Percentiles rank a stretch among this genome's conserved stretches.
phyloP scores from a whole-genome alignment of 768 basidiomycete species.

The Phlebiopsis gigantea region DNA sequence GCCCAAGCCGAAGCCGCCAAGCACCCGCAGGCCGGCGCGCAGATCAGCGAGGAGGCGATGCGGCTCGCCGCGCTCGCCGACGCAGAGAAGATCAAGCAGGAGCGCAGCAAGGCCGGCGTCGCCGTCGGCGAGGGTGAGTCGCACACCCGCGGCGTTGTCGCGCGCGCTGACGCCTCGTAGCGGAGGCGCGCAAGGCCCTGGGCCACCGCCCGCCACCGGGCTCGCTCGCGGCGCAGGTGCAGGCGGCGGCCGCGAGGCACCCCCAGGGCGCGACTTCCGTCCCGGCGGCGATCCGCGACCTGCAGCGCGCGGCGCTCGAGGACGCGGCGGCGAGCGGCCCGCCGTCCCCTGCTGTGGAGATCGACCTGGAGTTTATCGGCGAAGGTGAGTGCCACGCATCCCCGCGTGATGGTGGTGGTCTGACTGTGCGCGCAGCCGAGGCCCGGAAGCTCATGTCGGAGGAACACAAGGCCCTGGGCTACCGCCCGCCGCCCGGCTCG shows the following conservation, averaged over 20 bases:
- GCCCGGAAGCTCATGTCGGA: slow-evolving; percentile 31
- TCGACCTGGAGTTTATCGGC: slow-evolving; percentile 17
- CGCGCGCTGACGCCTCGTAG: slow-evolving; percentile 23
- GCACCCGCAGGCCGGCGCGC: slow-evolving; percentile 9
- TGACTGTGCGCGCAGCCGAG: slow-evolving; percentile 15
- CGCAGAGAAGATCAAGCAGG: slow-evolving; percentile 17
- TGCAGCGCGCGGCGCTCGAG: slow-evolving; percentile 16
- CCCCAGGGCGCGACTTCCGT: slow-evolving; percentile 12
- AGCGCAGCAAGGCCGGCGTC: slow-evolving; percentile 6
- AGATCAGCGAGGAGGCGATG: slow-evolving; percentile 10
- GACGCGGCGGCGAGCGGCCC: slow-evolving; percentile 15
- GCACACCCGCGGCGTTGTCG: not conserved
- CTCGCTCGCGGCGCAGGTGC: slow-evolving; percentile 23
- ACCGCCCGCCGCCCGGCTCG: slow-evolving; percentile 24
- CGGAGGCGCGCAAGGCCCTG: slow-evolving; percentile 25
- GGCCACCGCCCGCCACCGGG: slow-evolving; percentile 24
- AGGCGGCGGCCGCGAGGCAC: slow-evolving; percentile 21
- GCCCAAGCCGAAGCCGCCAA: slow-evolving; percentile 26
- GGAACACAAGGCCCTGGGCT: slow-evolving; percentile 29
- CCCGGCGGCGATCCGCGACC: slow-evolving; percentile 1
- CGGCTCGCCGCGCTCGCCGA: slow-evolving; percentile 17
- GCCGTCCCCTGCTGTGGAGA: not conserved
- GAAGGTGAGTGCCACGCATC: slow-evolving; percentile 6
- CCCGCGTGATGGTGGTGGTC: not conserved
- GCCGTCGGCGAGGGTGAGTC: slow-evolving; percentile 16